Evolutionary conservation across 768 basidiomycete species (phyloP), one percentile per base, ranked within the genome.

Genomic region (Lactarius sanguifluus): DNA sequence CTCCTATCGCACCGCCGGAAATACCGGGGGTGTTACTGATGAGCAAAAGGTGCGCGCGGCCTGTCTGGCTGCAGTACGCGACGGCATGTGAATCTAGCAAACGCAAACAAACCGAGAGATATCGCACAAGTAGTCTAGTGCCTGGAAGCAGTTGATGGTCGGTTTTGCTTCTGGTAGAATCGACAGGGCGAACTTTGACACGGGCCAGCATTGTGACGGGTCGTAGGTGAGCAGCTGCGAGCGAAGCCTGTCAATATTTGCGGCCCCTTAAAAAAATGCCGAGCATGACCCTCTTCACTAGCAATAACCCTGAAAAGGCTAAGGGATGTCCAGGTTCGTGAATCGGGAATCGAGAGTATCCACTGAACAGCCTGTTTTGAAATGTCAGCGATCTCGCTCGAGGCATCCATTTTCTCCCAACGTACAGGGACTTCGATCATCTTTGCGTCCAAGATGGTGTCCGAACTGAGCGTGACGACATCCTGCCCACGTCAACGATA

Each of bases 321-420:
- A 83, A 73, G 10, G 86, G 83, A 50, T 90, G 82, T 5, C 83
- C 85, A 3, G 89, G 82, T 66, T 86, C 85, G 72, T 96, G 92
- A 0, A 98, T 84, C 0, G 96, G 96, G 72, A 98, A 92, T 23
- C 96, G 87, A 1, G 94, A 96, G 74, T 96, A 97, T 0, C 96
- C 96, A 69, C 87, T 90, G n/a, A 81, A 73, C 25, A 91, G 76
- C 55, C 88, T 90, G 71, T n/a, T 62, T 54, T 28, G 9, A 34
- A 71, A 57, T 28, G 15, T 66, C 18, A 64, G 60, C 38, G 36
- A 47, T 32, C 57, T 15, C n/a, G 47, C 15, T 40, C 23, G 18
- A 63, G 47, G n/a, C 43, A 16, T n/a, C 30, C 6, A 38, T 4
- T 54, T 65, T 20, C 20, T 5, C 40, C 66, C 9, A 15, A 40